These are phyloP conservation scores for Neopestalotiopsis sp. DNA, from an alignment of 2,329 filamentous ascomycete species.

Conservation along the genomic window DNA sequence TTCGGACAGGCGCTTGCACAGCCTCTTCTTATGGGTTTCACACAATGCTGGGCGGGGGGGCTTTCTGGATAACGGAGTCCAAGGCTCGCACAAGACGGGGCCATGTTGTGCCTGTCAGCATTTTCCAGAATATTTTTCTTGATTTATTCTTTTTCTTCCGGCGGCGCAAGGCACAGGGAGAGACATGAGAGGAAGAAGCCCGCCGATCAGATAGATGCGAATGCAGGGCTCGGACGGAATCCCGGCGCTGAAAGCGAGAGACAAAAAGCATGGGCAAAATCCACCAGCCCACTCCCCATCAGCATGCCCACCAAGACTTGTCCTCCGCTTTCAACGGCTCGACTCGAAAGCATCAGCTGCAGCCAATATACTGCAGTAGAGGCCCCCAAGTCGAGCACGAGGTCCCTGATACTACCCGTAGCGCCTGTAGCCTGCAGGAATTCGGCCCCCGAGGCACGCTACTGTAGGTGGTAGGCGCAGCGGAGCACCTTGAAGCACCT, in stretches of 20 bases:
- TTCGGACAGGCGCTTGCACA: constrained; percentile 10
- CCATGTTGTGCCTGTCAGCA: background rate
- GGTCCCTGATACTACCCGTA: background rate
- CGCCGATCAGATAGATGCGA: too few relatives aligned
- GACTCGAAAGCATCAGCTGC: constrained; percentile 8
- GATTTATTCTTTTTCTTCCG: background rate
- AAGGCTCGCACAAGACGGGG: background rate
- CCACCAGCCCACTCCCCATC: background rate
- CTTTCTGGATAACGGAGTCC: background rate
- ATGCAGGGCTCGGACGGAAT: too few relatives aligned
- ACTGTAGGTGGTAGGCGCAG: background rate
- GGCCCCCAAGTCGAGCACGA: background rate
- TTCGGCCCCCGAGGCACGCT: background rate
- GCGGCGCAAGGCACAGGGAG: background rate
- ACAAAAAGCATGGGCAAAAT: too few relatives aligned
- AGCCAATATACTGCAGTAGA: background rate
- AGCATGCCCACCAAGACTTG: background rate
- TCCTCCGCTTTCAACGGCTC: too few relatives aligned
- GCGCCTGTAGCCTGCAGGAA: background rate
- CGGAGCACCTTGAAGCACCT: constrained; percentile 10
- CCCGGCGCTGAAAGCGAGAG: too few relatives aligned
- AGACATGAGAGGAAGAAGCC: too few relatives aligned
- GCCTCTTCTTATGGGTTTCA: constrained; percentile 16
- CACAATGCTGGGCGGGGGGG: background rate
- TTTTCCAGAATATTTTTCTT: background rate